Conservation (phyloP, 495 filamentous ascomycete genomes). For the Tuber borchii region DNA sequence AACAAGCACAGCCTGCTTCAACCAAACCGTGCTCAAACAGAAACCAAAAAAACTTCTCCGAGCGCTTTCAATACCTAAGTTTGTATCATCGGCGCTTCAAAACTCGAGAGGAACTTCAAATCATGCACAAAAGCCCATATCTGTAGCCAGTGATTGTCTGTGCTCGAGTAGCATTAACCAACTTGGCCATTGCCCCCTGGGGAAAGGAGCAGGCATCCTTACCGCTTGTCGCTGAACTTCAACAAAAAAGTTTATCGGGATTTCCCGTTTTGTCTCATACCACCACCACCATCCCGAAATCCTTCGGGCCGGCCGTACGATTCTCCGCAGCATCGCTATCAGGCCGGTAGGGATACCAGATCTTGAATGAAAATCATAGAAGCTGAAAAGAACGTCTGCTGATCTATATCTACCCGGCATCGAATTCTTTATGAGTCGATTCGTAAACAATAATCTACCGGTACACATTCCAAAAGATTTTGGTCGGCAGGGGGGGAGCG, state of each 20-base stretch:
- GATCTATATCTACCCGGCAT: slow-evolving; percentile 3
- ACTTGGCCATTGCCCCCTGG: neutral
- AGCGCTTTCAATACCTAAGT: neutral
- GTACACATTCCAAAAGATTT: neutral
- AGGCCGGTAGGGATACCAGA: neutral
- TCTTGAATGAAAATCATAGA: neutral
- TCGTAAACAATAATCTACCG: neutral
- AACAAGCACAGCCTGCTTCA: neutral
- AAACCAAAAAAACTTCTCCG: neutral
- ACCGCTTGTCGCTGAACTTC: neutral
- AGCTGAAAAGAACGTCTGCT: slow-evolving; percentile 2
- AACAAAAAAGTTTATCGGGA: neutral
- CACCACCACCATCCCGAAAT: neutral
- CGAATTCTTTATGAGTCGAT: neutral
- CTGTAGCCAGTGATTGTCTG: neutral
- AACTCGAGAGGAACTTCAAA: neutral
- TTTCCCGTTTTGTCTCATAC: neutral
- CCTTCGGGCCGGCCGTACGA: neutral
- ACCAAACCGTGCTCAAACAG: neutral
- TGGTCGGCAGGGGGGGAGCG: neutral
- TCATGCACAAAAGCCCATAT: neutral
- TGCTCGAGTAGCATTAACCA: neutral
- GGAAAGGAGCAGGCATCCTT: neutral
- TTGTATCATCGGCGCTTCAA: neutral
- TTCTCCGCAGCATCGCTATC: neutral